phyloP scores from a whole-genome alignment of 805 yeast genomes.

The Metschnikowia cubensis region DNA sequence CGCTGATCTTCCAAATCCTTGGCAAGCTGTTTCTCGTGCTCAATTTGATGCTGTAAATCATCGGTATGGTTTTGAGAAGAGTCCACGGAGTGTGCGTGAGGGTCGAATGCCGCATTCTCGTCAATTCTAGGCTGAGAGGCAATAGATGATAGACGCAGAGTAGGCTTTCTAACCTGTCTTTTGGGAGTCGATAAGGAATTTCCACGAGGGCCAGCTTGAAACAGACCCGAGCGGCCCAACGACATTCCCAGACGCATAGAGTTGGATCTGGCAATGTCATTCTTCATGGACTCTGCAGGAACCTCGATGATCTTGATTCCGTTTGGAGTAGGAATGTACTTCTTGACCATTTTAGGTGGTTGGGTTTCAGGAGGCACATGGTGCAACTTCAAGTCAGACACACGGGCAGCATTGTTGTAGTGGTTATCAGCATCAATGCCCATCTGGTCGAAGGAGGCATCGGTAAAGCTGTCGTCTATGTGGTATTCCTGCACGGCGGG shows the following conservation, averaged over 20 bases:
- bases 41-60: slow-evolving; percentile 33
- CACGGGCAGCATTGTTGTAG: slow-evolving; percentile 29
- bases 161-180: slow-evolving; percentile 2
- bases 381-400: slow-evolving; percentile 33
- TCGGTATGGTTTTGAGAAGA: slow-evolving; percentile 16
- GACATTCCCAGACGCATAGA: slow-evolving; percentile 33
- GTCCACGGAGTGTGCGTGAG: slow-evolving; percentile 13
- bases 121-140: slow-evolving; percentile 13
- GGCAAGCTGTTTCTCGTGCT: slow-evolving; percentile 36
- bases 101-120: slow-evolving; percentile 21
- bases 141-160: slow-evolving; percentile 16
- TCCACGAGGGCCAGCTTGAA: slow-evolving; percentile 18
- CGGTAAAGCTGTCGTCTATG: slow-evolving; percentile 32
- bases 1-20: slow-evolving; percentile 36
- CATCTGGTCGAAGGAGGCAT: slow-evolving; percentile 30
- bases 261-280: slow-evolving; percentile 38
- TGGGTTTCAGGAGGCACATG: slow-evolving; percentile 14
- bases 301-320: slow-evolving; percentile 71
- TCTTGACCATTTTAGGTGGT: slow-evolving; percentile 49
- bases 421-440: slow-evolving; percentile 17
- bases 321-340: slow-evolving; percentile 68
- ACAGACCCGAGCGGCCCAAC: slow-evolving; percentile 23
- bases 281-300: slow-evolving; percentile 43
- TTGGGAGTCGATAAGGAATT: slow-evolving; percentile 21
- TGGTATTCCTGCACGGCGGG: slow-evolving; percentile 10